These are phyloP conservation scores for Linanthus parryae DNA, from an alignment of 148 eudicot species.

Conservation along the genomic window DNA sequence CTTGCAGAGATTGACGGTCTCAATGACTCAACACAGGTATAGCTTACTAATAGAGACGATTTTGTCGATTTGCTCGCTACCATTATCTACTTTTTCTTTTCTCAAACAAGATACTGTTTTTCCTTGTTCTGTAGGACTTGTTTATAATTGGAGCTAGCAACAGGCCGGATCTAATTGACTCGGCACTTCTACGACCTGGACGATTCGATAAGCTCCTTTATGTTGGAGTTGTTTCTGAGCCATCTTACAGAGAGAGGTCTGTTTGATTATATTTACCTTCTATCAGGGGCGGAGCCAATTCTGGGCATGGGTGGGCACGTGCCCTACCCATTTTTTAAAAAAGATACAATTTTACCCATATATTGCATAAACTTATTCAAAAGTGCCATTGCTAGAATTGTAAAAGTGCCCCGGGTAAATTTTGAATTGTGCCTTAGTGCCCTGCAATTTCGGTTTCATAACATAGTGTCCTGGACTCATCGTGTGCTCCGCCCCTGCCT, in stretches of 20 bases:
- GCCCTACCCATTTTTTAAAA: too few species aligned
- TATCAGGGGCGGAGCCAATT: too few species aligned
- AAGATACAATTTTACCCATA: too few species aligned
- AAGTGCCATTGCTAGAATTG: too few species aligned
- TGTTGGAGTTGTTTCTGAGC: slow-evolving; percentile 88
- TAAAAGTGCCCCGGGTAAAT: too few species aligned
- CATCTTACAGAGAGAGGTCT: slow-evolving; percentile 84
- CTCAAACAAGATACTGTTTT: slow-evolving; percentile 2
- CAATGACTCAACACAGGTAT: slow-evolving; percentile 83
- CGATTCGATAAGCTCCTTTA: slow-evolving; percentile 97
- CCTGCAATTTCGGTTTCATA: too few species aligned
- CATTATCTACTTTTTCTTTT: slow-evolving; percentile 2
- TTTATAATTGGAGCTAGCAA: slow-evolving; percentile 99
- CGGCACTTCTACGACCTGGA: slow-evolving; percentile 95
- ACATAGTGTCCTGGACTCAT: not conserved
- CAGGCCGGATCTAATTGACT: slow-evolving; percentile 95
- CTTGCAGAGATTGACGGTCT: slow-evolving; percentile 98
- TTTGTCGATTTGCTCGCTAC: not conserved
- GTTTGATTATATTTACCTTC: slow-evolving; percentile 10
- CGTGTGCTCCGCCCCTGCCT: not conserved
- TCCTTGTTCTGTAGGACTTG: slow-evolving; percentile 51
- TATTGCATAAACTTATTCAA: too few species aligned
- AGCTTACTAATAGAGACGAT: not conserved
- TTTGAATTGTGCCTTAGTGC: too few species aligned
- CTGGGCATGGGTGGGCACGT: too few species aligned